Conservation (phyloP, 495 filamentous ascomycete species). For the Penicillium dipodomyicola region DNA sequence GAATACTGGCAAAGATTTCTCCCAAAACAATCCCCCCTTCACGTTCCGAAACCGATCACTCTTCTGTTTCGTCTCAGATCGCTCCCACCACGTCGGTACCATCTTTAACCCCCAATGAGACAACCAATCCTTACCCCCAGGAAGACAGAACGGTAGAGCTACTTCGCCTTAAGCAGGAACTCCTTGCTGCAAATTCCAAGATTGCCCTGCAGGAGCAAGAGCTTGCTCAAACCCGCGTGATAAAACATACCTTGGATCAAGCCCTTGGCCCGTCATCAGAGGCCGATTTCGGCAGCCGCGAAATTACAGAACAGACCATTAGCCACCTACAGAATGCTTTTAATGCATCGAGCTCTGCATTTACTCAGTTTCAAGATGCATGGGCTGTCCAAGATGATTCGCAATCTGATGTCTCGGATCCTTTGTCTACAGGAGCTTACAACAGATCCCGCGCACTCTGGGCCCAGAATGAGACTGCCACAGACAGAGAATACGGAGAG, state of each 20-base stretch:
- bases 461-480: constrained; percentile 38
- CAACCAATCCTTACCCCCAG: constrained; percentile 14
- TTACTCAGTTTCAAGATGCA: constrained; percentile 52
- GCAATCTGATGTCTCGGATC: constrained; percentile 61
- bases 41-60: constrained; percentile 46
- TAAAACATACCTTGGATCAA: constrained; percentile 72
- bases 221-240: constrained; percentile 71
- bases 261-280: constrained; percentile 63
- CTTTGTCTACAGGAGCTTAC: constrained; percentile 57
- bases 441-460: constrained; percentile 64
- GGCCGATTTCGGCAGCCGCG: constrained; percentile 48
- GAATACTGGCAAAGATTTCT: constrained; percentile 38
- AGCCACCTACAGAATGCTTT: constrained; percentile 52
- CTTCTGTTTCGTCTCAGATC: constrained; percentile 53
- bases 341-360: constrained; percentile 51
- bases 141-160: constrained; percentile 48
- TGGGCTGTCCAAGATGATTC: constrained; percentile 68
- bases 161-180: constrained; percentile 63
- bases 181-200: constrained; percentile 73
- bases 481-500: constrained; percentile 35
- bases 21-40: constrained; percentile 26
- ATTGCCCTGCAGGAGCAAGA: constrained; percentile 84
- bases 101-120: constrained; percentile 38
- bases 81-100: constrained; percentile 50
- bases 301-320: constrained; percentile 54